These are phyloP conservation scores for Larix kaempferi DNA, from an alignment of 75 land plant genomes.

Conservation along the genomic window DNA sequence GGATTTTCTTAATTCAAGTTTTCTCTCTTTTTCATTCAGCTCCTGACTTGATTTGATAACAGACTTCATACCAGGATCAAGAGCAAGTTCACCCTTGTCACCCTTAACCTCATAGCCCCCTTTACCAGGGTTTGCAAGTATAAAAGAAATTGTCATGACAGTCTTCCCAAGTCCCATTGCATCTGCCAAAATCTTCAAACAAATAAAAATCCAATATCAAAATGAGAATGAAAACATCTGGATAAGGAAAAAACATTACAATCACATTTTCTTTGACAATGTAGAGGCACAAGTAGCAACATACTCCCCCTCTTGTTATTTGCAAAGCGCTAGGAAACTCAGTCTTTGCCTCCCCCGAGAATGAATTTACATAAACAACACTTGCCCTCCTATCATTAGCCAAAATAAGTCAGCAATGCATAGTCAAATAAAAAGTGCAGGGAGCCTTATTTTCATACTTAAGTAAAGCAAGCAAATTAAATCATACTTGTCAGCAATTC, in stretches of 20 bases:
- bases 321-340: conserved; percentile 71
- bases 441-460: neutral
- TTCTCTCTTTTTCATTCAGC: neutral
- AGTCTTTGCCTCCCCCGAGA: conserved; percentile 78
- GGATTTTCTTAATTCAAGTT: neutral
- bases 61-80: neutral
- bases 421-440: neutral
- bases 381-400: conserved; percentile 45
- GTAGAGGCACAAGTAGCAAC: conserved; percentile 10
- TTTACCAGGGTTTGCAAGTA: conserved; percentile 47
- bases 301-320: conserved; percentile 82
- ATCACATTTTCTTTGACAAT: neutral
- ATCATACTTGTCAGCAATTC: conserved; percentile 55
- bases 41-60: conserved; percentile 2
- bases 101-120: conserved; percentile 24
- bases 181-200: conserved; percentile 58
- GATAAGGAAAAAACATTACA: neutral
- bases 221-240: neutral
- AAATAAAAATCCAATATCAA: neutral
- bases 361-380: conserved; percentile 69
- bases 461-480: neutral
- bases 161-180: conserved; percentile 96
- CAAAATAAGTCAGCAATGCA: neutral
- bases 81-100: neutral
- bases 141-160: conserved; percentile 81